These are phyloP conservation scores for Penicillium steckii DNA, from an alignment of 495 filamentous ascomycete species.

Conservation along the genomic window DNA sequence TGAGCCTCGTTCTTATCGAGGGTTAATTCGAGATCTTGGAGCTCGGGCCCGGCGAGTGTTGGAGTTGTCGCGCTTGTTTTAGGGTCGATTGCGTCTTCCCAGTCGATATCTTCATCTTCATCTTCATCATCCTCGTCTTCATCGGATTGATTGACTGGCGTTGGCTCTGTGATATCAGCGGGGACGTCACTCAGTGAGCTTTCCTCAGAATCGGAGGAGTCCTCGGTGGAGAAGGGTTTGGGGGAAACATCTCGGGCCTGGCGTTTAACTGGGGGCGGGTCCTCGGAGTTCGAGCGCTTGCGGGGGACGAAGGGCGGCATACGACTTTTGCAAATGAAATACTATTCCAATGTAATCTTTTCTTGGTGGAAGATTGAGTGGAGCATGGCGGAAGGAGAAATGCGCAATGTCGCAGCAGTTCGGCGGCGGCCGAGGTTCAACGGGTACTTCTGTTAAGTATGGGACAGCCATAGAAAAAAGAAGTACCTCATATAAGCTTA, in stretches of 20 bases:
- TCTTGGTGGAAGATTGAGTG: background rate
- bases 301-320: constrained; percentile 56
- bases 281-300: constrained; percentile 51
- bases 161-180: constrained; percentile 3
- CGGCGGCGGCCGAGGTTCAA: constrained; percentile 22
- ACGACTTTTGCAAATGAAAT: constrained; percentile 2
- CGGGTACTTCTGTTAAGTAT: background rate
- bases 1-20: constrained; percentile 59
- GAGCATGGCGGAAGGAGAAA: constrained; percentile 12
- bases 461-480: background rate
- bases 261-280: constrained; percentile 70
- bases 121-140: constrained; percentile 61
- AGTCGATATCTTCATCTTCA: constrained; percentile 73
- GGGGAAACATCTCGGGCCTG: constrained; percentile 22
- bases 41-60: constrained; percentile 27
- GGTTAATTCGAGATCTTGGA: constrained; percentile 72
- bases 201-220: constrained; percentile 48
- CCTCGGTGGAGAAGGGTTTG: constrained; percentile 11
- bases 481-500: background rate
- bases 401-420: background rate
- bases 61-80: constrained; percentile 29
- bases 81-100: constrained; percentile 77
- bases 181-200: constrained; percentile 60
- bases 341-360: too few relatives aligned
- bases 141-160: constrained; percentile 46